phyloP scores from a whole-genome alignment of 2,329 filamentous ascomycete species.

The Cyphellophora attinorum region DNA sequence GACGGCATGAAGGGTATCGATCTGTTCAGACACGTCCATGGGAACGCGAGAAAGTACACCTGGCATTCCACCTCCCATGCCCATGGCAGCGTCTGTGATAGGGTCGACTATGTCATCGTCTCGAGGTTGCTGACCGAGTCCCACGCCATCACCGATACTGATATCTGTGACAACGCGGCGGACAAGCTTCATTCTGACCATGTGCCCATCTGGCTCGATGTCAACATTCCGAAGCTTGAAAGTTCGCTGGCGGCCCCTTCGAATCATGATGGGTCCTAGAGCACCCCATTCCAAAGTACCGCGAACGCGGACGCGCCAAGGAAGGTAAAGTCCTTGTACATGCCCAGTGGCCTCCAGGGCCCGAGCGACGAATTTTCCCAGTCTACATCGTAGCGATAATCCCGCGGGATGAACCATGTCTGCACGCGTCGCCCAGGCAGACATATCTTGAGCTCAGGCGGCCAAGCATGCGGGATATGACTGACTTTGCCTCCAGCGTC shows the following conservation, averaged over 20 bases:
- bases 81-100: conserved; percentile 44
- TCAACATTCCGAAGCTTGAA: conserved; percentile 11
- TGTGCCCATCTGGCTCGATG: conserved; percentile 39
- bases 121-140: conserved; percentile 31
- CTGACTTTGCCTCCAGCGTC: not conserved
- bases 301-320: not conserved
- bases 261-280: not conserved
- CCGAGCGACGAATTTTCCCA: not conserved
- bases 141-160: conserved; percentile 24
- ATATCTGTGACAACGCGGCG: conserved; percentile 30
- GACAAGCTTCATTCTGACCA: conserved; percentile 46
- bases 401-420: conserved; percentile 1
- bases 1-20: conserved; percentile 31
- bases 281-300: not conserved
- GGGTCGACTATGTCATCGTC: conserved; percentile 43
- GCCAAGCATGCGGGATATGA: not conserved
- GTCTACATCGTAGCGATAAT: not conserved
- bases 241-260: not conserved
- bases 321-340: not conserved
- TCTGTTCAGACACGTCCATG: conserved; percentile 38
- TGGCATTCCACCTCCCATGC: conserved; percentile 35
- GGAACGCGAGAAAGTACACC: conserved; percentile 35
- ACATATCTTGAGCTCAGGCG: not conserved
- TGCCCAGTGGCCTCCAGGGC: not conserved
- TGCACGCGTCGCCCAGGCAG: not conserved